Evolutionary conservation across 805 yeast species (phyloP), one percentile per base, ranked within the genome.

Genomic region (Schwanniomyces sp.): DNA sequence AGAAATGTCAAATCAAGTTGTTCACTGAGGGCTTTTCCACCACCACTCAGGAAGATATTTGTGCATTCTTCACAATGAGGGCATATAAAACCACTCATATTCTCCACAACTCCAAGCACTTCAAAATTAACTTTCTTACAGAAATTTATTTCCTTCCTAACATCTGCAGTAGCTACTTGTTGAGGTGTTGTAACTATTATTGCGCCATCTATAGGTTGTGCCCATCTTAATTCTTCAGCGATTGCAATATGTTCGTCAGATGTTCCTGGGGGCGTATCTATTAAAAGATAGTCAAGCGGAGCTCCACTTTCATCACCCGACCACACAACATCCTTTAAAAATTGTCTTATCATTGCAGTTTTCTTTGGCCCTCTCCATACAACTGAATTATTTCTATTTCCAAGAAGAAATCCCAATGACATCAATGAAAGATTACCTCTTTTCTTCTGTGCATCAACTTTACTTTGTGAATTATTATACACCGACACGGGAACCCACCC

Each of bases 331-430:
- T 94, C 98, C 51, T 82, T 80, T 37, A 95, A 73, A 62, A 94
- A 92, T 69, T 94, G 99, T 51, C 91, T 80, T 32, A 94, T 88
- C 98, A 94, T 94, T 11, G 97, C 97, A 0, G 97, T 91, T 63
- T 95, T 94, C 67, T 92, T 91, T 2, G 99, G 99, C 0, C 99
- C 99, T 61, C 98, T 76, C 99, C 99, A 94, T 8, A 94, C 97
- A 14, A 94, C 94, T 24, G 95, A 84, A 58, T 86, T 88, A 25
- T 95, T 96, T 52, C 98, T 69, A 59, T 89, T 85, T 24, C 86
- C 84, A 6, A 94, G 68, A 44, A 94, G 67, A 62, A 94, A 94
- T 6, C 98, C 99, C 11, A 94, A 66, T 3, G 96, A 88, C 86
- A 92, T 90, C 40, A 91, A 78, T 25, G 81, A 76, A 10, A 92